Evolutionary conservation across 768 basidiomycete genomes (phyloP).

Genomic region (Lactarius deliciosus): DNA sequence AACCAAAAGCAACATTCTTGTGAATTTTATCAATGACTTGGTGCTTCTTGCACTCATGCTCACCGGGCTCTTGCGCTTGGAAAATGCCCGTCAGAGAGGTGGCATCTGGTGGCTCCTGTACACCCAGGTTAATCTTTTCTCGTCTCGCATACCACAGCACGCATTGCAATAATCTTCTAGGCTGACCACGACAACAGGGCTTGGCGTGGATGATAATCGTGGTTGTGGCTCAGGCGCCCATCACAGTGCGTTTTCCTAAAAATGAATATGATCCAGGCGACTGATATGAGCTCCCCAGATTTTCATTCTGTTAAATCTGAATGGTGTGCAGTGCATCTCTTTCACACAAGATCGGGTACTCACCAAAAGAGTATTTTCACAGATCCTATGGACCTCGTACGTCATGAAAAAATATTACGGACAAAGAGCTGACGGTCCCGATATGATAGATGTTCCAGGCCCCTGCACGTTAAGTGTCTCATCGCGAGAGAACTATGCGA

Average conservation of each 20-base stretch:
- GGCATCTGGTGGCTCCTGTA: slow-evolving; percentile 16
- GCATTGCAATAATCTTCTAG: neutral
- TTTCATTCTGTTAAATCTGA: slow-evolving; percentile 5
- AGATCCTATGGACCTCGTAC: slow-evolving; percentile 12
- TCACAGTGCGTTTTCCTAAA: slow-evolving; percentile 3
- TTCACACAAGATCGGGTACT: neutral
- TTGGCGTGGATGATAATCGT: slow-evolving; percentile 6
- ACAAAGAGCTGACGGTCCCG: neutral
- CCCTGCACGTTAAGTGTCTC: slow-evolving; percentile 5
- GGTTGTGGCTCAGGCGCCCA: slow-evolving; percentile 3
- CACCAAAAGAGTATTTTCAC: neutral
- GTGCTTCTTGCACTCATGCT: slow-evolving; percentile 11
- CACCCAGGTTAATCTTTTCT: neutral
- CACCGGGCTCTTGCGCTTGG: slow-evolving; percentile 13
- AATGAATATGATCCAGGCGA: neutral
- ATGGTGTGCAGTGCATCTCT: neutral
- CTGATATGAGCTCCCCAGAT: neutral
- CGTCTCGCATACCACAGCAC: neutral
- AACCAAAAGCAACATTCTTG: neutral
- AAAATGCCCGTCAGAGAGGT: neutral
- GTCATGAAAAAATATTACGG: neutral
- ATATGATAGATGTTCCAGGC: slow-evolving; percentile 8
- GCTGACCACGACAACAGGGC: neutral
- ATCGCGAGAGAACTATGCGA: neutral
- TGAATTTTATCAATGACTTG: neutral